phyloP scores from a whole-genome alignment of 2,329 filamentous ascomycete genomes.

The Fusarium liriodendri region DNA sequence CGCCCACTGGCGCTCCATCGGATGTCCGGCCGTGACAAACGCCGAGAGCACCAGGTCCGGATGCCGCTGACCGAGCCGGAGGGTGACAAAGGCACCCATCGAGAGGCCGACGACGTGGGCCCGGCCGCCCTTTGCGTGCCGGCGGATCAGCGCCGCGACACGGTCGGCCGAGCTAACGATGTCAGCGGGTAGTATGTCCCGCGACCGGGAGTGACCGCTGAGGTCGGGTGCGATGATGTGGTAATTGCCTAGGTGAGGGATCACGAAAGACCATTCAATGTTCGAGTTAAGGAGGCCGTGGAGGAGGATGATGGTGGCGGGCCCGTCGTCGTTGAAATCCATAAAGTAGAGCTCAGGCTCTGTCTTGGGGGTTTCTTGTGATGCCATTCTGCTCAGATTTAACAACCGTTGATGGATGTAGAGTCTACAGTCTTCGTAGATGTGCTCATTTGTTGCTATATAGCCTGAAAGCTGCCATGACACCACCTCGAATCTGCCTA shows the following conservation, averaged over 20 bases:
- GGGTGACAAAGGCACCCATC: conserved; percentile 52
- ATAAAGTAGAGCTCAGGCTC: conserved; percentile 42
- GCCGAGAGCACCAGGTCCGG: conserved; percentile 50
- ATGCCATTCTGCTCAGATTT: conserved; percentile 5
- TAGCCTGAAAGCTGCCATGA: background rate
- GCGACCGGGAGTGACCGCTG: conserved; percentile 52
- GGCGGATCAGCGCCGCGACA: conserved; percentile 50
- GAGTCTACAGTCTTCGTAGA: background rate
- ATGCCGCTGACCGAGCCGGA: conserved; percentile 47
- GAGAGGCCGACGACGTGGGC: conserved; percentile 56
- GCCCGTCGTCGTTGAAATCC: conserved; percentile 44
- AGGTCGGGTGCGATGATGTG: conserved; percentile 55
- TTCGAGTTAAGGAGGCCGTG: conserved; percentile 48
- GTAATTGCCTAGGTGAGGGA: conserved; percentile 50
- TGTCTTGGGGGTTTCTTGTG: background rate
- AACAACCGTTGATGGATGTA: background rate
- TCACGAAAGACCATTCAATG: conserved; percentile 50
- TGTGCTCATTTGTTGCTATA: background rate
- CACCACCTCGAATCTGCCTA: background rate
- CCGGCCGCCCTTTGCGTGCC: conserved; percentile 48
- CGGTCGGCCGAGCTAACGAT: conserved; percentile 46
- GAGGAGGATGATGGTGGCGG: conserved; percentile 47
- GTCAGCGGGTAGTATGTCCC: conserved; percentile 46
- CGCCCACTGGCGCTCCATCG: conserved; percentile 41
- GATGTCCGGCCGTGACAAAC: conserved; percentile 50